A percentile compares a stretch with the other conserved stretches of the same genome.
phyloP scores from a whole-genome alignment of 306 rosid genomes.

The Rosa rugosa region DNA sequence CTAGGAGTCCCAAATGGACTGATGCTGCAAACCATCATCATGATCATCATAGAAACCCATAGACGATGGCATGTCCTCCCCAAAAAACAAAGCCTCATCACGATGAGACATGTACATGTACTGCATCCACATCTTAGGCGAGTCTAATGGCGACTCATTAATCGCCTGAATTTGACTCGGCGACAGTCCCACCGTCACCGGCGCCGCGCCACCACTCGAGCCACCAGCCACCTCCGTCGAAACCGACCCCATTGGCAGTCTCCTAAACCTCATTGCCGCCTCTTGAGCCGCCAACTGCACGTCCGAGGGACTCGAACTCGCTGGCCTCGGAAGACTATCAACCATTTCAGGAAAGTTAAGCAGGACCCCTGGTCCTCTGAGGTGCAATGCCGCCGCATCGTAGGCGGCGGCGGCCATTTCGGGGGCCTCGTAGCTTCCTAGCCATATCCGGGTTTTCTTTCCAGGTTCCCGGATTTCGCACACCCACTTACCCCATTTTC shows the following conservation, averaged over 20 bases:
- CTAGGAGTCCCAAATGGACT: constrained; percentile 54
- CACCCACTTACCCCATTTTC: constrained; percentile 98
- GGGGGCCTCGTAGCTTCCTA: constrained; percentile 70
- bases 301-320: constrained; percentile 49
- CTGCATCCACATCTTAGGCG: constrained; percentile 93
- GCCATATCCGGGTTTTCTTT: constrained; percentile 79
- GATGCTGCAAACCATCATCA: constrained; percentile 37
- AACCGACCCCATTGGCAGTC: neutral
- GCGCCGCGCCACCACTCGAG: constrained; percentile 8
- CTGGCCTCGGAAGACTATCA: constrained; percentile 51
- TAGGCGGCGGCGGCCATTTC: constrained; percentile 94
- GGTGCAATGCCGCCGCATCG: constrained; percentile 78
- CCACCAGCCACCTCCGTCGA: neutral
- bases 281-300: constrained; percentile 72
- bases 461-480: constrained; percentile 89
- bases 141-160: constrained; percentile 81
- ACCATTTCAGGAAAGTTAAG: constrained; percentile 73
- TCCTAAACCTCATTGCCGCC: constrained; percentile 55
- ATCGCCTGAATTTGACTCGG: constrained; percentile 81
- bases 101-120: constrained; percentile 27
- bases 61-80: constrained; percentile 16
- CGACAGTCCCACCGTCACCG: constrained; percentile 58
- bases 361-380: constrained; percentile 47
- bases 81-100: constrained; percentile 37
- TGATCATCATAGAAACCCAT: constrained; percentile 17